Base-by-base conservation (phyloP, 2,329 filamentous ascomycete species). In the Aspergillus ruber region DNA sequence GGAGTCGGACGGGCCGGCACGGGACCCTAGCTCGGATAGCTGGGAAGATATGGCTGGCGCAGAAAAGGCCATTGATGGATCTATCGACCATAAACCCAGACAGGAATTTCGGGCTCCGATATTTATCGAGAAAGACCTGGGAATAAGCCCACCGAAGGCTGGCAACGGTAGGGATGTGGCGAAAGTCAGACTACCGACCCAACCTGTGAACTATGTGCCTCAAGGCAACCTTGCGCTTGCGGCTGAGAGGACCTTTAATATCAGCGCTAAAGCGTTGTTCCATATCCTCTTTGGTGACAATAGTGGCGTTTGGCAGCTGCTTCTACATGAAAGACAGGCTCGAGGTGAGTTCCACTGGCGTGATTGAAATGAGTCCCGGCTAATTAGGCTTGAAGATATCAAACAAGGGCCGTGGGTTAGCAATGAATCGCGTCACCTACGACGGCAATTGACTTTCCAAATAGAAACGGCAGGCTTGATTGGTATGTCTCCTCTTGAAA, bases 251-350 rank as follows among this genome's bases (percentile, higher is more conserved):
- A 80, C 89, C 55, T 95, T 95, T 65, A 86, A 94, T 56, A 84
- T 97, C 51, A 94, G 88, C 53, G 86, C 93, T 42, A 97, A 98
- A 67, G 89, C 88, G 0, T 83, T 95, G 49, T 98, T 97, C 67
- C 91, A 97, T 62, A 88, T 97, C 13, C 79, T 98, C 44, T 98
- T 97, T 67, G 93, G 93, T 33, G 93, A 98, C 68, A 95, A 91
- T 71, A 95, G 88, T 64, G 88, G 90, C 29, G 84, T 97, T 35
- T 98, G 96, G 70, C 89, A 93, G 58, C 83, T 91, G 60, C 76
- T 97, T 25, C 91, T 96, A 64, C 85, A 88, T 63, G 89, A 95
- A 64, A 80, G 87, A 44, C 80, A 84, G 58, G 88, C 87, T 12
- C 81, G 84, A 65, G 70, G 73, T 76, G 64, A 53, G 67, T 12